Percentiles rank a stretch among this genome's conserved stretches.
phyloP scores from a whole-genome alignment of 2,329 filamentous ascomycete genomes.

The Trichoderma lentiforme region DNA sequence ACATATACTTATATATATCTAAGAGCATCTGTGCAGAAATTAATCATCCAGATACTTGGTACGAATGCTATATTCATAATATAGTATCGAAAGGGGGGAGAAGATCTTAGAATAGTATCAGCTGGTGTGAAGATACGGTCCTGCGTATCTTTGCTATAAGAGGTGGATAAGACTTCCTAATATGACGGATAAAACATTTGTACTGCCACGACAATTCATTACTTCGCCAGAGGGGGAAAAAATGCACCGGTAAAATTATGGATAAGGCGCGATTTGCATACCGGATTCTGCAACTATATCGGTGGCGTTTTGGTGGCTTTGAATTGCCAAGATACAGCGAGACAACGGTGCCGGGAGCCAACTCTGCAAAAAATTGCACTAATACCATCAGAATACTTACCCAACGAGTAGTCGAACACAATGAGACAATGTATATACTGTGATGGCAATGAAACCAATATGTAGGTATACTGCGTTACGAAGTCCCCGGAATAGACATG shows the following conservation, averaged over 20 bases:
- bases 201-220: too few relatives aligned
- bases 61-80: too few relatives aligned
- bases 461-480: neutral
- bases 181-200: too few relatives aligned
- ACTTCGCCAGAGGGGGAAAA: rapidly evolving
- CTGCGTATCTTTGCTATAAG: too few relatives aligned
- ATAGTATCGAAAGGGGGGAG: too few relatives aligned
- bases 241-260: neutral
- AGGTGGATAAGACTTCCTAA: too few relatives aligned
- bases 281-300: neutral
- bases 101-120: too few relatives aligned
- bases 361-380: neutral
- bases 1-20: too few relatives aligned
- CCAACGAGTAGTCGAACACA: neutral
- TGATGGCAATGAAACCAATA: neutral
- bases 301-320: neutral
- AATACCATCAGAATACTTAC: neutral
- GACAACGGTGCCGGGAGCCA: neutral
- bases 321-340: neutral
- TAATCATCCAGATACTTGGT: too few relatives aligned
- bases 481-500: neutral
- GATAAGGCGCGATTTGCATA: neutral
- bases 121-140: too few relatives aligned
- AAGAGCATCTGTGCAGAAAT: too few relatives aligned
- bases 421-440: neutral